Conservation (phyloP, 2,329 filamentous ascomycete genomes). For the Colletotrichum nymphaeae region DNA sequence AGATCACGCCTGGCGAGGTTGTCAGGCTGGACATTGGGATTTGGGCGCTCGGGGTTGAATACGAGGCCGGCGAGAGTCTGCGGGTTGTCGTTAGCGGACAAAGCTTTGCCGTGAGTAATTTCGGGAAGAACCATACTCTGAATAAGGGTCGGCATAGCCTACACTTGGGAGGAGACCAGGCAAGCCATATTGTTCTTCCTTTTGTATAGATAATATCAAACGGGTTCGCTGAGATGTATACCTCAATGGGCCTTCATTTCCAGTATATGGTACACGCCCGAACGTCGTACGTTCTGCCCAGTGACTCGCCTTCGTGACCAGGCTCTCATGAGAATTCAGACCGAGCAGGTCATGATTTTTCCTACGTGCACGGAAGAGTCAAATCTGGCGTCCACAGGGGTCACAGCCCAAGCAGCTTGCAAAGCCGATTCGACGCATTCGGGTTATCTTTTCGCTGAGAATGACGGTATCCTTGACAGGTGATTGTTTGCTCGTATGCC, state of each 20-base stretch:
- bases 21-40: slow-evolving; percentile 43
- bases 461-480: not conserved
- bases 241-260: too few relatives aligned
- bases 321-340: not conserved
- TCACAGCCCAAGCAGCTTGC: too few relatives aligned
- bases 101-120: slow-evolving; percentile 36
- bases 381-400: too few relatives aligned
- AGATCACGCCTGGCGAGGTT: slow-evolving; percentile 37
- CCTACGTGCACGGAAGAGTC: too few relatives aligned
- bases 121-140: slow-evolving; percentile 9
- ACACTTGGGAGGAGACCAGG: slow-evolving; percentile 37
- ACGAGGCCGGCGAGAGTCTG: slow-evolving; percentile 40
- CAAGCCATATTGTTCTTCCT: slow-evolving; percentile 38
- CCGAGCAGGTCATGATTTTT: too few relatives aligned
- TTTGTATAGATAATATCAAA: slow-evolving; percentile 12
- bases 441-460: too few relatives aligned
- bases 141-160: slow-evolving; percentile 39
- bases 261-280: too few relatives aligned
- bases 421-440: too few relatives aligned
- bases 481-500: slow-evolving; percentile 9
- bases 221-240: not conserved
- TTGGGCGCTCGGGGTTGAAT: slow-evolving; percentile 44
- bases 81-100: slow-evolving; percentile 40
- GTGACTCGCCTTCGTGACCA: not conserved
- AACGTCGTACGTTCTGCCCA: too few relatives aligned